These are phyloP conservation scores for Lagerstroemia speciosa DNA, from an alignment of 345 rosid genomes.

Conservation along the genomic window DNA sequence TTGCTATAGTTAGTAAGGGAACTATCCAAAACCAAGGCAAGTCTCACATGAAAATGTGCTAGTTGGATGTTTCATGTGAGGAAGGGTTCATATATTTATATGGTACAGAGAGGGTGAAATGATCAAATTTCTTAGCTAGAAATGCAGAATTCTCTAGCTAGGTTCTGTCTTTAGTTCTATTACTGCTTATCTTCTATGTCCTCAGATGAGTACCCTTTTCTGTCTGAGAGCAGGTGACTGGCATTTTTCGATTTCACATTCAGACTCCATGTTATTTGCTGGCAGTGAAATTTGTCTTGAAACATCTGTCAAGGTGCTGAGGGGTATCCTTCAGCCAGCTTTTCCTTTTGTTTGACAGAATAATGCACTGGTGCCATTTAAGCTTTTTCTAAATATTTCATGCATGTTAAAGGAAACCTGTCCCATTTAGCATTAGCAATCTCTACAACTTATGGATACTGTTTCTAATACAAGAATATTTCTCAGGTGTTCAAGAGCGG, in stretches of 20 bases:
- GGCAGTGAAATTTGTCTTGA: not conserved
- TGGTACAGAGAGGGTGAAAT: not conserved
- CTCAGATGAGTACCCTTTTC: not conserved
- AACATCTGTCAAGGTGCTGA: not conserved
- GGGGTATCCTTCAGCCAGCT: not conserved
- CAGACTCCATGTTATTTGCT: not conserved
- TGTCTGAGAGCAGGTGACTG: not conserved
- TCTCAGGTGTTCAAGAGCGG: slow-evolving; percentile 95
- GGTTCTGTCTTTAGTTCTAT: not conserved
- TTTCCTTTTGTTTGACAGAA: not conserved
- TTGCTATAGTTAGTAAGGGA: not conserved
- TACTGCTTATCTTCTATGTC: not conserved
- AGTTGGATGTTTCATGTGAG: not conserved
- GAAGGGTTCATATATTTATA: not conserved
- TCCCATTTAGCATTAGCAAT: not conserved
- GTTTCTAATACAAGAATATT: not conserved
- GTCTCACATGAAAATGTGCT: not conserved
- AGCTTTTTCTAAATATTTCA: not conserved
- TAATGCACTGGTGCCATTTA: not conserved
- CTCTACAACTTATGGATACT: not conserved
- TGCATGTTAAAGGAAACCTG: not conserved
- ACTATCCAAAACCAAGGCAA: not conserved
- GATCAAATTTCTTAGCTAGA: not conserved
- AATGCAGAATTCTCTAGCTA: not conserved
- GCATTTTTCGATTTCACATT: not conserved